A percentile compares a stretch with the other conserved stretches of the same genome.
Evolutionary conservation across 306 rosid genomes (phyloP).

Genomic region (Fagus sylvatica): DNA sequence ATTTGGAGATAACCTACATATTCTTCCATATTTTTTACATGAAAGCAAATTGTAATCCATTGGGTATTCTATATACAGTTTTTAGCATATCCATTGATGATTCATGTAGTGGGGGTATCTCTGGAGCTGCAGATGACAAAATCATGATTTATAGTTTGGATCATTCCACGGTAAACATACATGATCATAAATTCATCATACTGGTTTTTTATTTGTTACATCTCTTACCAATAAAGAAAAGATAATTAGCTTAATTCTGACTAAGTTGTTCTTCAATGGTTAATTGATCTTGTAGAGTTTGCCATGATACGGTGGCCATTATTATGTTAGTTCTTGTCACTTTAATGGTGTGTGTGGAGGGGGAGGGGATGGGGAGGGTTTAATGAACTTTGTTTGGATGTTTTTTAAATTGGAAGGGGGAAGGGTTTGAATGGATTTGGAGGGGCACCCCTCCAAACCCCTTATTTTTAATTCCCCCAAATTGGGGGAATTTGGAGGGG

Average conservation of each 20-base stretch:
- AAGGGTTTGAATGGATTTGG: too few relatives aligned
- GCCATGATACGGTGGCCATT: background rate
- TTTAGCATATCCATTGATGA: slow-evolving; percentile 69
- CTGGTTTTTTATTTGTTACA: background rate
- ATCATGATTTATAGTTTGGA: slow-evolving; percentile 73
- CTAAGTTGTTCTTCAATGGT: background rate
- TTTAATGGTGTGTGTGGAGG: too few relatives aligned
- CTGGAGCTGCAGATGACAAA: slow-evolving; percentile 90
- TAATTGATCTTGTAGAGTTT: background rate
- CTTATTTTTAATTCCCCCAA: too few relatives aligned
- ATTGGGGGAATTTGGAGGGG: too few relatives aligned
- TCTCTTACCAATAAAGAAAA: background rate
- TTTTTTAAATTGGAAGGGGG: too few relatives aligned
- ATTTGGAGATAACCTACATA: background rate
- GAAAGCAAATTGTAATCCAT: slow-evolving; percentile 11
- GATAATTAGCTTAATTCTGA: background rate
- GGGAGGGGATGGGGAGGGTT: too few relatives aligned
- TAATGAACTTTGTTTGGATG: too few relatives aligned
- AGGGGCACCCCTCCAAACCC: too few relatives aligned
- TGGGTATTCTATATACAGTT: slow-evolving; percentile 51
- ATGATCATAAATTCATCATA: slow-evolving; percentile 8
- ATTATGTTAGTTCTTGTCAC: background rate
- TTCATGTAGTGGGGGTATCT: slow-evolving; percentile 81
- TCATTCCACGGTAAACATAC: slow-evolving; percentile 64
- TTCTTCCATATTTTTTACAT: slow-evolving; percentile 5